Base-by-base conservation (phyloP, 805 yeast genomes). In the Lipomyces spencermartinsiae region DNA sequence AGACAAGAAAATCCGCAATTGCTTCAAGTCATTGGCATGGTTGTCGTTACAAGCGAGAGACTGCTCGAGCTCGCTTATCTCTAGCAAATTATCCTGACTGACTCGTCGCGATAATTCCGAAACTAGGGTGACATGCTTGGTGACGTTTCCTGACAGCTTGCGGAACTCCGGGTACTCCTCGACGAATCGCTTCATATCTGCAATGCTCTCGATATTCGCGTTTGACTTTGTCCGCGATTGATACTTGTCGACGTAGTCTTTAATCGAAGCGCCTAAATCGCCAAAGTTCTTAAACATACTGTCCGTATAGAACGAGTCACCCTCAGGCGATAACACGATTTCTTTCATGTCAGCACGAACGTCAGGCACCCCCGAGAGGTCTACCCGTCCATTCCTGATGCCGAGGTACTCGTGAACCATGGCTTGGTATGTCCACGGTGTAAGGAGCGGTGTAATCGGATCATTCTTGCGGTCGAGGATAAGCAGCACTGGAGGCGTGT, bases 401-500 rank as follows among this genome's bases (percentile, higher is more conserved):
- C 94, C 97, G 37, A 95, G 81, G 29, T 93, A 84, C 77, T 96
- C 98, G 77, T 94, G 97, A 19, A 95, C 92, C 98, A 95, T 94
- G 1, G 97, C 91, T 76, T 94, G 98, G 79, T 92, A 95, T 0
- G 99, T 93, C 99, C 99, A 95, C 1, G 98, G 99, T 53, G 89
- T 86, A 60, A 95, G 80, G 37, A 95, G 83, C 0, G 99, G 98
- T 0, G 99, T 94, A 14, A 94, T 82, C 1, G 99, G 98, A 78
- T 95, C 99, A 75, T 87, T 90, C 66, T 88, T 86, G 63, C 99
- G 83, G 78, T 95, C 98, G 59, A 95, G 75, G 1, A 95, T 82
- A 12, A 95, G 78, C 59, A 96, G 79, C 7, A 90, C 74, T 0
- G 98, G 96, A 1, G 93, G 86, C 0, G 88, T 80, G 75, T 91